phyloP scores from a whole-genome alignment of 2,329 filamentous ascomycete species.

The Penicillium sp. region DNA sequence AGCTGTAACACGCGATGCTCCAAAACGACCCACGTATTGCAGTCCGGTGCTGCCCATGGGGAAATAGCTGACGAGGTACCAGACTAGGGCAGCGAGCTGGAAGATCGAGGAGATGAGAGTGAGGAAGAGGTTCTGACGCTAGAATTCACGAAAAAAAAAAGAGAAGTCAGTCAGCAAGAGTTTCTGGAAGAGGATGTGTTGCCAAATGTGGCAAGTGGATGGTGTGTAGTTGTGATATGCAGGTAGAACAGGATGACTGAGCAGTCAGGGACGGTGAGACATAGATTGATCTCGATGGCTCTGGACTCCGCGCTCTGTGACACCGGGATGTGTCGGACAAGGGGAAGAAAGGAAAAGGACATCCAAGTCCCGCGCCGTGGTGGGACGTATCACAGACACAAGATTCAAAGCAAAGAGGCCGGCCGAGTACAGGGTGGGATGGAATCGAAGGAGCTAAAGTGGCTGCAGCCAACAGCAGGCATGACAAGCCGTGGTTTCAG shows the following conservation, averaged over 20 bases:
- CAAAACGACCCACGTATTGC: constrained; percentile 81
- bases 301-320: constrained; percentile 12
- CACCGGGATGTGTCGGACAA: constrained; percentile 9
- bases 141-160: constrained; percentile 3
- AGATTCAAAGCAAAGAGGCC: background rate
- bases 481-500: constrained; percentile 11
- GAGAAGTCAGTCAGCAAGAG: constrained; percentile 24
- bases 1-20: constrained; percentile 75
- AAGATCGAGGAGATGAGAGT: constrained; percentile 81
- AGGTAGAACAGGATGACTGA: constrained; percentile 8
- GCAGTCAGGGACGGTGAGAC: constrained; percentile 16
- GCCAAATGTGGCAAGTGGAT: constrained; percentile 1
- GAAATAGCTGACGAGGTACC: constrained; percentile 97
- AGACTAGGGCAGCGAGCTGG: constrained; percentile 78
- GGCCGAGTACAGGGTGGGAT: constrained; percentile 16
- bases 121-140: constrained; percentile 82
- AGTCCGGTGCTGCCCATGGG: constrained; percentile 92
- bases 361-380: constrained; percentile 8
- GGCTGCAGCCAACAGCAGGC: background rate
- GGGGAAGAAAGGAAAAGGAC: constrained; percentile 2
- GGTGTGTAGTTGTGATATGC: constrained; percentile 5
- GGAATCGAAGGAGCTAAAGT: background rate
- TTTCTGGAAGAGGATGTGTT: background rate
- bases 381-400: constrained; percentile 6
- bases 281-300: constrained; percentile 9